Evolutionary conservation across 208 protist genomes (phyloP), one percentile per base, ranked within the genome.

Genomic region (Angomonas desouzai): DNA sequence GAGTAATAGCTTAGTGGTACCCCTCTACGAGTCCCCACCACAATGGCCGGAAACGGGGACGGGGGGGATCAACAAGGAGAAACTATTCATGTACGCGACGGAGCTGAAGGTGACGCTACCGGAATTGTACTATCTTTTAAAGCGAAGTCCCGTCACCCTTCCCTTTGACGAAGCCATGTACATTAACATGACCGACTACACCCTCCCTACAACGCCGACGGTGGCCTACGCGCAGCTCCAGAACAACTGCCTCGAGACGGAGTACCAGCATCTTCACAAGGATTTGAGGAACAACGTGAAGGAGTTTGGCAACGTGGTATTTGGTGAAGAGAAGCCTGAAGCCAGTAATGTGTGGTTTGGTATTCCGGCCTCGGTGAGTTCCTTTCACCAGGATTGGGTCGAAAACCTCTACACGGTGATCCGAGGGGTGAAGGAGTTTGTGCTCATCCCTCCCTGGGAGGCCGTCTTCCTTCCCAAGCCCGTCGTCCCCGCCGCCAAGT

Each of bases 371-470:
- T 88, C 80, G 1, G 86, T 95, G 28, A 91, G 85, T n/a, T 89
- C 85, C 18, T 74, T 93, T 77, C 92, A 97, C 60, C 89, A 95
- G 70, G 92, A 97, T 76, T 93, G 79, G 78, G 93, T 92, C 23
- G 90, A 97, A 71, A 97, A 97, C 64, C 74, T 97, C 18, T 97
- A 97, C 74, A 62, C 81, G 4, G 90, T 96, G 2, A 79, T 97
- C 33, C 78, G 87, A 10, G 92, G 92, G 1, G 81, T 89, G 47
- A 97, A 97, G 78, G 85, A 91, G 65, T 96, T 96, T 45, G 62
- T 90, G n/a, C 75, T 96, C 29, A 64, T 96, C 30, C 88, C 91
- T 3, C 88, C 91, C 18, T 96, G 91, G 91, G 87, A 96, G 59
- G 83, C 79, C 11, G 74, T 81, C 10, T 89, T 87, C 62, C 74